Percentiles rank a stretch among this genome's conserved stretches.
phyloP scores from a whole-genome alignment of 192 early-diverging fungal species.

The Coemansia sp. region DNA sequence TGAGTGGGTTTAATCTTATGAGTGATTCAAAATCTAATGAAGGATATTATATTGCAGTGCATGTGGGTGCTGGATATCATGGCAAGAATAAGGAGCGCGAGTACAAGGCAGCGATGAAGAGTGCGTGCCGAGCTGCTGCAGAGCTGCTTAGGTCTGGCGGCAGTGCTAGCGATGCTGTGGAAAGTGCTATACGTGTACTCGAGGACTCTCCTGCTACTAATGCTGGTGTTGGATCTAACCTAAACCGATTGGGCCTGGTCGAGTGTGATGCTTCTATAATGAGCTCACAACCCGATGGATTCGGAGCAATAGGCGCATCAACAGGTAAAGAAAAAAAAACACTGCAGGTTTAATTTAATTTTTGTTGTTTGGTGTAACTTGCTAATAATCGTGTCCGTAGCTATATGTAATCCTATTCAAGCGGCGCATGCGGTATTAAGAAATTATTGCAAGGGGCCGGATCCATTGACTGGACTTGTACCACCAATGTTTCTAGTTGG shows the following conservation, averaged over 20 bases:
- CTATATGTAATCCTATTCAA: slow-evolving; percentile 69
- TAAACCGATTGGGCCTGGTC: slow-evolving; percentile 69
- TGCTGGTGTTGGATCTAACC: slow-evolving; percentile 77
- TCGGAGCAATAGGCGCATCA: slow-evolving; percentile 78
- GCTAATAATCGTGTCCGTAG: slow-evolving; percentile 21
- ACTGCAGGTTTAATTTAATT: neutral
- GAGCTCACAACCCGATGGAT: slow-evolving; percentile 63
- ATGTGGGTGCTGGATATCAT: slow-evolving; percentile 47
- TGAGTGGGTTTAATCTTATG: neutral
- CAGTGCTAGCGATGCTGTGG: slow-evolving; percentile 30
- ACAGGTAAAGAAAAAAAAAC: slow-evolving; percentile 57
- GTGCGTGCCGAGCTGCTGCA: slow-evolving; percentile 34
- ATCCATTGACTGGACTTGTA: slow-evolving; percentile 47
- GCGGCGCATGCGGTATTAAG: slow-evolving; percentile 58
- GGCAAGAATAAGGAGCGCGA: slow-evolving; percentile 12
- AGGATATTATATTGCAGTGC: slow-evolving; percentile 38
- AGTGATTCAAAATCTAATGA: neutral
- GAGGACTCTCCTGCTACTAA: slow-evolving; percentile 61
- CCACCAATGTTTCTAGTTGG: slow-evolving; percentile 64
- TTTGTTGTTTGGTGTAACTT: neutral
- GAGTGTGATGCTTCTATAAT: slow-evolving; percentile 92
- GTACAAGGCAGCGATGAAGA: slow-evolving; percentile 35
- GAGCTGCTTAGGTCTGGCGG: slow-evolving; percentile 12
- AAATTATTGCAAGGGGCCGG: slow-evolving; percentile 19
- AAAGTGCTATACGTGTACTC: slow-evolving; percentile 34